Base-by-base conservation (phyloP, 768 basidiomycete species). In the Botryobasidium botryosum region DNA sequence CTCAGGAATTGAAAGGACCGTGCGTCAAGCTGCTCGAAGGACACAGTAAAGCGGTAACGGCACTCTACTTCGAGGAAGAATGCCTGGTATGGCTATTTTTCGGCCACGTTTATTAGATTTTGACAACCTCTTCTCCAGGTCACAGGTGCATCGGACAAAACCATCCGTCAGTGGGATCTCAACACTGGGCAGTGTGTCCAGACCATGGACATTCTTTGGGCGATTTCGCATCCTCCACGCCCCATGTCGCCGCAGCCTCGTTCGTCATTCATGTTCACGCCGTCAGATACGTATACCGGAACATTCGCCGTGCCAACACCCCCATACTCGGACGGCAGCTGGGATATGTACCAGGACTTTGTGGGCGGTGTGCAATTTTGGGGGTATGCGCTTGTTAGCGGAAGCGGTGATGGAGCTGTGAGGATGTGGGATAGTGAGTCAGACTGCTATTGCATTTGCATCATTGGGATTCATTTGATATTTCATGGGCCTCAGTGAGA, bases 131-230 rank as follows among this genome's bases (percentile, higher is more conserved):
- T 18, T 43, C 47, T 46, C 8, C 52, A 91, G 90, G 86, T 97
- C 10, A 96, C 91, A 6, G 94, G 94, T 27, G 92, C 94, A 4
- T 88, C 86, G 3, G 94, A 99, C 65, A 96, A 96, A 63, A 99
- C 94, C 0, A 70, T 99, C 44, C 84, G 94, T 2, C 92, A 97
- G 59, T 99, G 94, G 94, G 94, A 97, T 57, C 73, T 97, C 44
- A 75, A 73, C 17, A 97, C 94, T 0, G 94, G 92, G 5, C 94
- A 97, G 67, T 99, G 94, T 61, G 80, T 97, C 37, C 79, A 94
- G 68, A 92, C 92, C 20, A 99, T 99, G 94, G 94, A 99, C 61
- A 94, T 99, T 51, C 75, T 99, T 21, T 99, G 94, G 94, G 94
- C 92, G 2, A 92, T 97, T 53, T 88, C 87, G 7, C 92, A 97